phyloP scores from a whole-genome alignment of 2,329 filamentous ascomycete genomes.

The Pseudovirgaria hyperparasitica region DNA sequence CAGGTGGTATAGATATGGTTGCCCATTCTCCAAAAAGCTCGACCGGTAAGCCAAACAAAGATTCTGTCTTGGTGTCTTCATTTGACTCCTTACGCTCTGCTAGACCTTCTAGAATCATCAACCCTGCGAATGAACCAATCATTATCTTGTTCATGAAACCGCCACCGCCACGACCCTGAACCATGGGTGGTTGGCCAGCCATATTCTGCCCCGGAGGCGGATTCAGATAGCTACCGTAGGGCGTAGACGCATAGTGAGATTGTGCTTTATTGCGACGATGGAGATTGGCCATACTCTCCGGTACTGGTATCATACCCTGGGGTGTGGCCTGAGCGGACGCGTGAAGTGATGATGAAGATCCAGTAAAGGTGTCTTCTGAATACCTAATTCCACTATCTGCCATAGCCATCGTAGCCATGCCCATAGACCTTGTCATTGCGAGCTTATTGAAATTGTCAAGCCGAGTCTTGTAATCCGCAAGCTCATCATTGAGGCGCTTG shows the following conservation, averaged over 20 bases:
- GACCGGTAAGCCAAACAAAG: constrained; percentile 30
- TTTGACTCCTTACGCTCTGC: constrained; percentile 48
- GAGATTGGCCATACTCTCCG: constrained; percentile 27
- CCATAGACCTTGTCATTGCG: constrained; percentile 42
- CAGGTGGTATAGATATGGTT: constrained; percentile 11
- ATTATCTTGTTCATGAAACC: constrained; percentile 63
- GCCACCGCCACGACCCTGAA: constrained; percentile 30
- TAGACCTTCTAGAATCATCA: constrained; percentile 83
- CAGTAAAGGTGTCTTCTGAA: constrained; percentile 24
- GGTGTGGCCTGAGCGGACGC: constrained; percentile 8
- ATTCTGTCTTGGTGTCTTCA: constrained; percentile 24
- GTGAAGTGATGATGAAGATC: too few species aligned
- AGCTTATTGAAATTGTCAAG: constrained; percentile 56
- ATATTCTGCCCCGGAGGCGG: constrained; percentile 10
- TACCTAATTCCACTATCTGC: constrained; percentile 24
- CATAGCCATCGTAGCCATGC: constrained; percentile 15
- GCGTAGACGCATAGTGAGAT: constrained; percentile 20
- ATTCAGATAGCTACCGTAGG: constrained; percentile 18
- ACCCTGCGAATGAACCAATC: constrained; percentile 79
- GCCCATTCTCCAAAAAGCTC: constrained; percentile 18
- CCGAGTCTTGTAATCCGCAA: constrained; percentile 62
- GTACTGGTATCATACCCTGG: constrained; percentile 29
- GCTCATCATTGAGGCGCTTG: constrained; percentile 68
- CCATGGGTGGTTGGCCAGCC: constrained; percentile 17
- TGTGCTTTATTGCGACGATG: constrained; percentile 24